Conservation (phyloP, 1,139 yeast genomes). For the Candida sp. region DNA sequence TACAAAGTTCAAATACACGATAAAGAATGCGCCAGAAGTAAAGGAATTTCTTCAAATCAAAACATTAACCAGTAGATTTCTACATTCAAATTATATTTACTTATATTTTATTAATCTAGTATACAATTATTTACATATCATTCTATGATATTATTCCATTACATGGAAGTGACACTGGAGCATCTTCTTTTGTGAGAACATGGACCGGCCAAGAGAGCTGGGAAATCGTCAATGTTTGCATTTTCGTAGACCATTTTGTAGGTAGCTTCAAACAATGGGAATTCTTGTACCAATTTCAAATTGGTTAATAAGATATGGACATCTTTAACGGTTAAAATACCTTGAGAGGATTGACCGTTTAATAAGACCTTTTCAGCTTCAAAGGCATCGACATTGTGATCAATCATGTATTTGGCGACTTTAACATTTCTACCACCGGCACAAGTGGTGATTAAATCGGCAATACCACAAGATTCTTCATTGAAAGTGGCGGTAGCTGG, state of each 20-base stretch:
- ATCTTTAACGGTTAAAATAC: constrained; percentile 84
- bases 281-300: constrained; percentile 60
- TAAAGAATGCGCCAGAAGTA: no score
- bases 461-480: constrained; percentile 93
- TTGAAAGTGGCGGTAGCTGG: constrained; percentile 78
- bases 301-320: constrained; percentile 77
- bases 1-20: no score
- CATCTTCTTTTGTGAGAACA: neutral
- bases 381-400: constrained; percentile 65
- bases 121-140: no score
- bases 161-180: neutral
- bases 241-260: constrained; percentile 77
- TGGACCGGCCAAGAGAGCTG: constrained; percentile 49
- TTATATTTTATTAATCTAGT: no score
- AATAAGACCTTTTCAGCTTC: constrained; percentile 79
- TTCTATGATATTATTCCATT: neutral
- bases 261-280: constrained; percentile 86
- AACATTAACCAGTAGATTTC: no score
- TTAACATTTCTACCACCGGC: constrained; percentile 94
- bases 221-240: constrained; percentile 61
- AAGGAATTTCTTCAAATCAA: no score
- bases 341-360: constrained; percentile 95
- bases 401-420: constrained; percentile 79
- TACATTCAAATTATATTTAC: no score
- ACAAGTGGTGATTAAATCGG: constrained; percentile 94